These are phyloP conservation scores for Russula brevipes DNA, from an alignment of 768 basidiomycete species.

Conservation along the genomic window DNA sequence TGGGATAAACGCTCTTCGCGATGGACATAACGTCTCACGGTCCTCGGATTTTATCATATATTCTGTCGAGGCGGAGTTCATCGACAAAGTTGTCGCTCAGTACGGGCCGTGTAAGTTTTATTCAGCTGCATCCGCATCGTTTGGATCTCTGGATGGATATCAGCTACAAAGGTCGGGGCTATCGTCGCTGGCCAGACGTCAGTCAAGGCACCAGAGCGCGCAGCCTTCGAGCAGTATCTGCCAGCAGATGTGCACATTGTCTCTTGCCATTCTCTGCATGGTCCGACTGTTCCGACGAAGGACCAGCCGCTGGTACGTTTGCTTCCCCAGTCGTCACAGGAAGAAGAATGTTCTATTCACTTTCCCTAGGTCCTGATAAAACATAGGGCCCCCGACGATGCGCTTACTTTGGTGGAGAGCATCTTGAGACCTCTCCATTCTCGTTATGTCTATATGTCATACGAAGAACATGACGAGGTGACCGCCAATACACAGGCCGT, in stretches of 20 bases:
- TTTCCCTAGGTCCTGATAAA: constrained; percentile 72
- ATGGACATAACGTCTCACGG: constrained; percentile 86
- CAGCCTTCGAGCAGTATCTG: constrained; percentile 83
- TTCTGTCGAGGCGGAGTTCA: constrained; percentile 88
- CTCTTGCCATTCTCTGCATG: constrained; percentile 92
- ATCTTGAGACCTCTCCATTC: constrained; percentile 77
- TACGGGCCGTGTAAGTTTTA: constrained; percentile 82
- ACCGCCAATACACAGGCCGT: constrained; percentile 99
- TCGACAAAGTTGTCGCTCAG: constrained; percentile 74
- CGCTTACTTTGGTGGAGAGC: constrained; percentile 71
- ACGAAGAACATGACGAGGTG: constrained; percentile 92
- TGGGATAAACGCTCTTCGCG: constrained; percentile 60
- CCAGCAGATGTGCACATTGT: constrained; percentile 85
- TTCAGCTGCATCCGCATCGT: background rate
- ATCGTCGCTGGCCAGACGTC: constrained; percentile 95
- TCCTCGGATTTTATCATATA: constrained; percentile 92
- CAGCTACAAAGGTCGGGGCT: constrained; percentile 88
- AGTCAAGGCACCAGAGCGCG: constrained; percentile 90
- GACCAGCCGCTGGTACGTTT: constrained; percentile 82
- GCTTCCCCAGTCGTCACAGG: background rate
- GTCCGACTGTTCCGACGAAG: constrained; percentile 79
- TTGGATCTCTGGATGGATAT: background rate
- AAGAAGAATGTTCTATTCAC: background rate
- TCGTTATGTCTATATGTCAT: constrained; percentile 88
- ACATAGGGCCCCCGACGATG: constrained; percentile 72